phyloP scores from a whole-genome alignment of 257 asterid species.

The Ballota nigra region DNA sequence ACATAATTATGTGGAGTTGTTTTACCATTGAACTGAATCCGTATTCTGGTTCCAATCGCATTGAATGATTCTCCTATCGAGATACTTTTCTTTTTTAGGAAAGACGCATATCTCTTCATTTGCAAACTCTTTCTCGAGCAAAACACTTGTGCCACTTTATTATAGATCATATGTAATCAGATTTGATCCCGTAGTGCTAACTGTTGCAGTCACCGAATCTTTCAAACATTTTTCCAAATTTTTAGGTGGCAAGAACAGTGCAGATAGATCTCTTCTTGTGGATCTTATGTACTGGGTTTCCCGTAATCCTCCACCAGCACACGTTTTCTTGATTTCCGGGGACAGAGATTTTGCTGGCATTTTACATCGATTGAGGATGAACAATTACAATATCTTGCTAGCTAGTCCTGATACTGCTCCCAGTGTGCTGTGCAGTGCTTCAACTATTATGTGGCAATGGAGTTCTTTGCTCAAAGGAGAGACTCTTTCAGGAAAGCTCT shows the following conservation, averaged over 20 bases:
- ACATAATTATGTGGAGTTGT: not conserved
- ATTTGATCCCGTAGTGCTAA: not conserved
- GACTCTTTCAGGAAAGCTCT: constrained; percentile 66
- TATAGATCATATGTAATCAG: not conserved
- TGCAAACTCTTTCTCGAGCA: not conserved
- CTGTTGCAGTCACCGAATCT: not conserved
- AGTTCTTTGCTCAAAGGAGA: constrained; percentile 72
- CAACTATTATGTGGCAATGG: constrained; percentile 98
- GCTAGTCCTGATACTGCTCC: constrained; percentile 67
- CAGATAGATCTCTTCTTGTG: constrained; percentile 86
- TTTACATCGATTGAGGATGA: constrained; percentile 82
- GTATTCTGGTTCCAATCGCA: not conserved
- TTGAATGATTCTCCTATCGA: not conserved
- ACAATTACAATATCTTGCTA: constrained; percentile 80
- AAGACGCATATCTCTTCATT: not conserved
- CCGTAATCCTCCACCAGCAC: constrained; percentile 97
- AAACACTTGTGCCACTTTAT: not conserved
- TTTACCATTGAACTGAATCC: not conserved
- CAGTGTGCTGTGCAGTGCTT: constrained; percentile 77
- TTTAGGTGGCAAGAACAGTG: constrained; percentile 91
- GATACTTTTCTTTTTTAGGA: not conserved
- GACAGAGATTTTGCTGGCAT: constrained; percentile 83
- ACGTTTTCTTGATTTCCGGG: constrained; percentile 79
- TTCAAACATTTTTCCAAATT: not conserved
- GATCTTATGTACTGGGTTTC: constrained; percentile 96